A percentile compares a stretch with the other conserved stretches of the same genome.
phyloP scores from a whole-genome alignment of 2,329 filamentous ascomycete species.

The Stromatinia cepivora region DNA sequence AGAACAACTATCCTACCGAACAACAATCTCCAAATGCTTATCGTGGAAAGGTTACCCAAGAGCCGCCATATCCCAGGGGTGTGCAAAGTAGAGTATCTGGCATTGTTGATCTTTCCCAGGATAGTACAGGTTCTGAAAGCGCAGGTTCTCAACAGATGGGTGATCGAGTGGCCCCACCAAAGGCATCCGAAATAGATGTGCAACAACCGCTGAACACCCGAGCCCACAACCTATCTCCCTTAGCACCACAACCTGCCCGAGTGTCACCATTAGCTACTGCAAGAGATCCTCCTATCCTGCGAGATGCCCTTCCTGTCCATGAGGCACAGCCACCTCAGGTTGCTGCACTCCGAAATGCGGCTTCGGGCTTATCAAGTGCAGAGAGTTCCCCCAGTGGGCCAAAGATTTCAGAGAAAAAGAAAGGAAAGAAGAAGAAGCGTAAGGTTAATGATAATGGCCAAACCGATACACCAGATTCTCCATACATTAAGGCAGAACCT shows the following conservation, averaged over 20 bases:
- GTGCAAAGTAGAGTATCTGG: conserved; percentile 16
- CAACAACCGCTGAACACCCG: conserved; percentile 49
- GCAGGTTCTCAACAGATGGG: conserved; percentile 37
- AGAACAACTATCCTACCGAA: conserved; percentile 2
- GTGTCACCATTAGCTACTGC: conserved; percentile 58
- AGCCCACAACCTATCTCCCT: conserved; percentile 70
- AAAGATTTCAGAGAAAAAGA: conserved; percentile 51
- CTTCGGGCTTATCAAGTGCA: conserved; percentile 53
- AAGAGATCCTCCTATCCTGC: conserved; percentile 40
- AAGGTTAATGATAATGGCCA: conserved; percentile 43
- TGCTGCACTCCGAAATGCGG: conserved; percentile 53
- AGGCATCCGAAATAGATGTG: conserved; percentile 43
- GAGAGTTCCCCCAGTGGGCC: conserved; percentile 57
- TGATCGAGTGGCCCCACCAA: conserved; percentile 43
- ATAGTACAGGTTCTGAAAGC: conserved; percentile 16
- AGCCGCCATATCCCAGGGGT: background rate
- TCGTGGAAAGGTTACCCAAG: conserved; percentile 10
- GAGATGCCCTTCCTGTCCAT: conserved; percentile 33
- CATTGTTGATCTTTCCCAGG: conserved; percentile 24
- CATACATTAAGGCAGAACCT: conserved; percentile 65
- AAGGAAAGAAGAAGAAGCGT: conserved; percentile 57
- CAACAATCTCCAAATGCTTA: conserved; percentile 19
- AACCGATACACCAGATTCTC: conserved; percentile 48
- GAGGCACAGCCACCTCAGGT: conserved; percentile 53
- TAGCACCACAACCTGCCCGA: conserved; percentile 75